These are phyloP conservation scores for Cystofilobasidium capitatum DNA, from an alignment of 768 basidiomycete species.

Conservation along the genomic window DNA sequence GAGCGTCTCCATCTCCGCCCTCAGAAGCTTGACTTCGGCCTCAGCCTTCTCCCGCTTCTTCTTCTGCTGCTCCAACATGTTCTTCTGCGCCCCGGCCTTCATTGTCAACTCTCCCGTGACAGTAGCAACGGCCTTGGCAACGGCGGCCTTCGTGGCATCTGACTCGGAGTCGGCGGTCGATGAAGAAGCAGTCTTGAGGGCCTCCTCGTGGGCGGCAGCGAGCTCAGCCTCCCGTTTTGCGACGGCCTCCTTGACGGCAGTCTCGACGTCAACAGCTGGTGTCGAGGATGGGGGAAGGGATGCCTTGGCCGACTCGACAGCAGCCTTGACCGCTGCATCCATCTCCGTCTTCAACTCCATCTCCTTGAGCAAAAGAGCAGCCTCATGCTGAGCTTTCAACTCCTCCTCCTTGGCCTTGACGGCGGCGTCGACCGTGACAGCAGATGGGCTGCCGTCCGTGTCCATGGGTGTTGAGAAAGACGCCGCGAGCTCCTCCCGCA, in stretches of 20 bases:
- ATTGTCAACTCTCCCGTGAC: slow-evolving; percentile 6
- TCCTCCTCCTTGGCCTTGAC: slow-evolving; percentile 19
- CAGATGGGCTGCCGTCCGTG: not conserved
- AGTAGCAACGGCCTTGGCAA: slow-evolving; percentile 11
- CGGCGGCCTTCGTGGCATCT: slow-evolving; percentile 5
- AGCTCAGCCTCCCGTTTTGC: slow-evolving; percentile 21
- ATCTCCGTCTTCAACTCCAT: slow-evolving; percentile 13
- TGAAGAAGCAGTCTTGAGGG: slow-evolving; percentile 9
- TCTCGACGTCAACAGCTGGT: slow-evolving; percentile 14
- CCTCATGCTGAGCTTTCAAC: slow-evolving; percentile 3
- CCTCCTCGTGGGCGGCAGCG: slow-evolving; percentile 3
- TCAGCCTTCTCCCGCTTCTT: slow-evolving; percentile 5
- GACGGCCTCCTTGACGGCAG: slow-evolving; percentile 18
- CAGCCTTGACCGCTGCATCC: slow-evolving; percentile 15
- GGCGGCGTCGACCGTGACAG: slow-evolving; percentile 14
- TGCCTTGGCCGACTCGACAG: slow-evolving; percentile 2
- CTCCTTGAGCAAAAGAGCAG: slow-evolving; percentile 11
- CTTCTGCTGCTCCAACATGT: slow-evolving; percentile 2
- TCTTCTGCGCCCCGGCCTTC: slow-evolving; percentile 17
- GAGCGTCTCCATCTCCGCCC: not conserved
- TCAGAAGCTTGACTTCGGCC: not conserved
- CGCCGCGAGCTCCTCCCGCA: slow-evolving; percentile 16
- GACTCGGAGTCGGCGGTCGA: not conserved
- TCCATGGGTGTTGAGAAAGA: not conserved
- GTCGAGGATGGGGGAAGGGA: not conserved